Evolutionary conservation across 305 asterid genomes (phyloP).

Genomic region (Plantago lanceolata): DNA sequence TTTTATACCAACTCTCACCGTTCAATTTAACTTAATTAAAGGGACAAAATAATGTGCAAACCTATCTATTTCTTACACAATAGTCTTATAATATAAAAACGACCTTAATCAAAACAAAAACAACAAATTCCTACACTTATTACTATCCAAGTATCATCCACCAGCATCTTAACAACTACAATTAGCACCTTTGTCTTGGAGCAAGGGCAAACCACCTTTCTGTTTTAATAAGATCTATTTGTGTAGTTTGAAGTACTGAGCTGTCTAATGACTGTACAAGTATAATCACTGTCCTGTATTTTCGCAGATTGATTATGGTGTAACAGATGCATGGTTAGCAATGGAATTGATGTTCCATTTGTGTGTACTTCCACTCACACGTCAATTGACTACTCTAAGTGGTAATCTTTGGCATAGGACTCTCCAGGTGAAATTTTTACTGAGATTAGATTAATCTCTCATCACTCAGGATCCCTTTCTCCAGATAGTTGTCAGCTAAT

Average conservation of each 20-base stretch:
- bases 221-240: slow-evolving; percentile 3
- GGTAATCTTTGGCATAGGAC: slow-evolving; percentile 99
- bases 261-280: slow-evolving; percentile 21
- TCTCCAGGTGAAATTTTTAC: slow-evolving; percentile 62
- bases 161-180: no score
- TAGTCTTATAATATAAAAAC: no score
- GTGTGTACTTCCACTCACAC: slow-evolving; percentile 93
- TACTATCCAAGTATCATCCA: no score
- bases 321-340: slow-evolving; percentile 97
- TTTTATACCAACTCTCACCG: neutral
- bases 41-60: neutral
- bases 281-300: slow-evolving; percentile 23
- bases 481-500: slow-evolving; percentile 20
- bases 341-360: slow-evolving; percentile 98
- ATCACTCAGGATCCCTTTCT: slow-evolving; percentile 8
- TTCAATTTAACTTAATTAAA: slow-evolving; percentile 8
- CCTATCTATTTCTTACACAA: neutral
- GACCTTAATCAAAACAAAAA: no score
- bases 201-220: slow-evolving; percentile 6
- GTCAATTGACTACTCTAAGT: slow-evolving; percentile 87
- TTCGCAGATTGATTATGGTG: slow-evolving; percentile 84
- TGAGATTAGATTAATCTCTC: slow-evolving; percentile 18
- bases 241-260: slow-evolving; percentile 6
- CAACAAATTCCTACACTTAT: no score
- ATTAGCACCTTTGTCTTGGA: neutral